Evolutionary conservation across 1,139 yeast genomes (phyloP).

Genomic region (Pichia sp.): DNA sequence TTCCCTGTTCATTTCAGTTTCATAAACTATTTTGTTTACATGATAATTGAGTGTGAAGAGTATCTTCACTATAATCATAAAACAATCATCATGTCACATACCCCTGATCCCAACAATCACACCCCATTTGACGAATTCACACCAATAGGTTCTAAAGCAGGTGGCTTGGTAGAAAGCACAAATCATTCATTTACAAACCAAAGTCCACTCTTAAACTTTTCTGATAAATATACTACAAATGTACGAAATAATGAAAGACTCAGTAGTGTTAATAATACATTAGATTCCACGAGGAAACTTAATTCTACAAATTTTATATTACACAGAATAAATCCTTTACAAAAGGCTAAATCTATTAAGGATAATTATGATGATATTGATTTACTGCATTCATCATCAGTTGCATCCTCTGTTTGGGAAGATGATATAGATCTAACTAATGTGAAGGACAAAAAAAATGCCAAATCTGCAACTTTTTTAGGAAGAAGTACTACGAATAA

Average conservation of each 20-base stretch:
- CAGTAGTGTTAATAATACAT: not conserved
- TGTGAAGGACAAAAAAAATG: constrained; percentile 5
- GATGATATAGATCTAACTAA: constrained; percentile 1
- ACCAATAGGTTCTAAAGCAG: constrained; percentile 15
- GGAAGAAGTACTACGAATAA: constrained; percentile 10
- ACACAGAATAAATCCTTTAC: constrained; percentile 3
- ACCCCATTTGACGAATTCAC: constrained; percentile 12
- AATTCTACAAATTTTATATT: constrained; percentile 5
- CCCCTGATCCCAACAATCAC: not conserved
- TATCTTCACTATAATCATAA: too few species aligned
- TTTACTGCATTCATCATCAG: constrained; percentile 9
- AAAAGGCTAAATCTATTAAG: not conserved
- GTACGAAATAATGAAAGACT: not conserved
- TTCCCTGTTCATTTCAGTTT: not conserved
- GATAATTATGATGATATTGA: constrained; percentile 1
- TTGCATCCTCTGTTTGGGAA: constrained; percentile 14
- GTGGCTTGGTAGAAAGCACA: not conserved
- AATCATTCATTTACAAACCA: constrained; percentile 7
- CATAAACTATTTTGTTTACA: not conserved
- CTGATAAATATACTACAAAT: constrained; percentile 3
- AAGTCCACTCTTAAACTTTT: constrained; percentile 7
- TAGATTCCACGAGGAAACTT: not conserved
- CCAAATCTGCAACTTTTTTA: constrained; percentile 4
- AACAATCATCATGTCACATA: not conserved
- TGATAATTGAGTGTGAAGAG: too few species aligned